Conservation (phyloP, 176 grass and related monocot genomes). For the Alopecurus myosuroides region DNA sequence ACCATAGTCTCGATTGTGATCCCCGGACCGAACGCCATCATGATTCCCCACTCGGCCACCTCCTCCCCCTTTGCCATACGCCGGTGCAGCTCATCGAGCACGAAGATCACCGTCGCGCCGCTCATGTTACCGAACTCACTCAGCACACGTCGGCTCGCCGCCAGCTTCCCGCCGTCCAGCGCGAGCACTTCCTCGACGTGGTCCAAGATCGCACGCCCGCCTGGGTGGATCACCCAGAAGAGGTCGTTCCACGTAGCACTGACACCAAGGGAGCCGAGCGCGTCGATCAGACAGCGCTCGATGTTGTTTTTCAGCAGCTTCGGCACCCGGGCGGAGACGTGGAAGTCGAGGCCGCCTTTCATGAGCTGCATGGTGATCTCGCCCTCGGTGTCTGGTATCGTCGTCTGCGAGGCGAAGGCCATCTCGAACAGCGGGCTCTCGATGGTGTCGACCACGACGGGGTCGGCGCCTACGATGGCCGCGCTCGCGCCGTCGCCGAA, state of each 20-base stretch:
- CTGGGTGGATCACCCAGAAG: not conserved
- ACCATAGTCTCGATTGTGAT: constrained; percentile 2
- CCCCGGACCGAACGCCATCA: not conserved
- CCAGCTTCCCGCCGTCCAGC: not conserved
- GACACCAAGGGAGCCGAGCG: not conserved
- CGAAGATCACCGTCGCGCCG: not conserved
- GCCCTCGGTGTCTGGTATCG: not conserved
- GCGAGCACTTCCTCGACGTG: not conserved
- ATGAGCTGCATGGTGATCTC: not conserved
- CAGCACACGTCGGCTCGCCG: not conserved
- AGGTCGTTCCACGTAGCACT: not conserved
- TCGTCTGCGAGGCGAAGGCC: not conserved
- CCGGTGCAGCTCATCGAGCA: not conserved
- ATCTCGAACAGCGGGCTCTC: not conserved
- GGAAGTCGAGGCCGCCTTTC: constrained; percentile 5
- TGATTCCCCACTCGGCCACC: not conserved
- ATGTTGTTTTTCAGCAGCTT: not conserved
- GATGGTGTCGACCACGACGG: not conserved
- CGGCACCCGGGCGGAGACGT: not conserved
- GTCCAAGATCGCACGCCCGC: not conserved
- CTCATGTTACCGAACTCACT: constrained; percentile 1
- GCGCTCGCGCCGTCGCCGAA: constrained; percentile 6
- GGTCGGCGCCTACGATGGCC: not conserved
- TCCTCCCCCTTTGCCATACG: not conserved
- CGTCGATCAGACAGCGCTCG: not conserved